A percentile compares a stretch with the other conserved stretches of the same genome.
phyloP scores from a whole-genome alignment of 1,284 basidiomycete genomes.

The Stereum hirsutum region DNA sequence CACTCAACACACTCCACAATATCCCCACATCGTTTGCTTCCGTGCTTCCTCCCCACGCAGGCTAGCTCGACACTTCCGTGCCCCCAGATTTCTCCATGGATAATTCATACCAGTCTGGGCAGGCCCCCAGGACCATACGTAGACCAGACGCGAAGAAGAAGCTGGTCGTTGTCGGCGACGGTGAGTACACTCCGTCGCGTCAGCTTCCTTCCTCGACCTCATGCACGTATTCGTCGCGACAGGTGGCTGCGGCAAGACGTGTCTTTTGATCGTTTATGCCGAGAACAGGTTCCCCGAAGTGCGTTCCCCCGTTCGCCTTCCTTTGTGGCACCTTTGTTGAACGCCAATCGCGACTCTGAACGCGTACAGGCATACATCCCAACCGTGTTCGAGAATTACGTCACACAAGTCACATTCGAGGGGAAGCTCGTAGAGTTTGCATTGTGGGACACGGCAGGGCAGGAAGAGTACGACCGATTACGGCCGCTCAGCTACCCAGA shows the following conservation, averaged over 20 bases:
- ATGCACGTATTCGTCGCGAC: neutral
- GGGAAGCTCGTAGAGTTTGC: slow-evolving; percentile 90
- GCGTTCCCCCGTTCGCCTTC: slow-evolving; percentile 15
- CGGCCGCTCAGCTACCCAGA: slow-evolving; percentile 94
- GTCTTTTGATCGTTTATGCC: slow-evolving; percentile 90
- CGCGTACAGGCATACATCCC: slow-evolving; percentile 98
- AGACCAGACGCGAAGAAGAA: slow-evolving; percentile 83
- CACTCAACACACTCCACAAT: no score
- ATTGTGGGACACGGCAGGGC: slow-evolving; percentile 97
- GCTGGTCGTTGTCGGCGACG: slow-evolving; percentile 85
- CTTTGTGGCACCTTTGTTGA: slow-evolving; percentile 7
- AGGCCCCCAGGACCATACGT: slow-evolving; percentile 21
- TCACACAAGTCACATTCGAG: slow-evolving; percentile 84
- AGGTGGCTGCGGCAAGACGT: slow-evolving; percentile 85
- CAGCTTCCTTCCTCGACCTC: slow-evolving; percentile 12
- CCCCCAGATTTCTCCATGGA: slow-evolving; percentile 4
- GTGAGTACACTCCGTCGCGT: slow-evolving; percentile 42
- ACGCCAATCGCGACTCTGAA: no score
- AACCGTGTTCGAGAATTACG: slow-evolving; percentile 97
- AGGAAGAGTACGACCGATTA: slow-evolving; percentile 96
- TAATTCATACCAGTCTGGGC: neutral
- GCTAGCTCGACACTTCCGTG: no score
- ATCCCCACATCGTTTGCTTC: no score
- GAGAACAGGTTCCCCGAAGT: slow-evolving; percentile 98
- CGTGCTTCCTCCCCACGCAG: no score